Percentiles rank a stretch among this genome's conserved stretches.
Evolutionary conservation across 1,139 yeast genomes (phyloP).

Genomic region (Suhomyces anneliseae): DNA sequence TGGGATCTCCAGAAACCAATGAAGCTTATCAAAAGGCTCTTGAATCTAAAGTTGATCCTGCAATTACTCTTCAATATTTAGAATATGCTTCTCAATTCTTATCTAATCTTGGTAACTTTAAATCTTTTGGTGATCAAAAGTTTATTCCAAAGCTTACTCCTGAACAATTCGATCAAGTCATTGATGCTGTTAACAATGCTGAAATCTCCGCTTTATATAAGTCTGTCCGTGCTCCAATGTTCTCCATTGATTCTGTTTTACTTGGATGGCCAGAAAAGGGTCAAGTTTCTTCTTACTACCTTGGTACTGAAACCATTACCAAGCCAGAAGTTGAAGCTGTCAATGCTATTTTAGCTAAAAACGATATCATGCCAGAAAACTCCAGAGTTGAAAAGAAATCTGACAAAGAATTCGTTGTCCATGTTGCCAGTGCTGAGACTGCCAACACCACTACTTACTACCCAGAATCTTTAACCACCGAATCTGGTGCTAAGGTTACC

Average conservation of each 20-base stretch:
- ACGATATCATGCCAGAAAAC: constrained; percentile 79
- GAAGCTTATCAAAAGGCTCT: constrained; percentile 43
- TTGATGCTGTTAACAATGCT: constrained; percentile 41
- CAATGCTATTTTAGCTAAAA: constrained; percentile 59
- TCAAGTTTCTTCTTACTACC: constrained; percentile 73
- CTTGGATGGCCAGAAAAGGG: constrained; percentile 81
- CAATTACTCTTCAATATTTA: constrained; percentile 48
- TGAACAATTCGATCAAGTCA: constrained; percentile 49
- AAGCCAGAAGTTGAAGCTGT: constrained; percentile 64
- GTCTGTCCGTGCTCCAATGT: constrained; percentile 49
- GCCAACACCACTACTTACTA: constrained; percentile 45
- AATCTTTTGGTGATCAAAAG: constrained; percentile 86
- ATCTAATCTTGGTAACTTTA: constrained; percentile 80
- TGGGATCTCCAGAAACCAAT: constrained; percentile 45
- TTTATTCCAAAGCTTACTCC: constrained; percentile 64
- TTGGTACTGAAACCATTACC: constrained; percentile 42
- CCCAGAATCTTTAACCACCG: constrained; percentile 30
- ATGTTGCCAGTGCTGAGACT: constrained; percentile 59
- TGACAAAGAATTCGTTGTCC: constrained; percentile 48
- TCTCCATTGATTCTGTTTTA: constrained; percentile 48
- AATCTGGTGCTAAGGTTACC: constrained; percentile 36
- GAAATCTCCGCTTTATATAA: constrained; percentile 41
- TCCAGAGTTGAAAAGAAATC: constrained; percentile 62
- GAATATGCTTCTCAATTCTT: constrained; percentile 82
- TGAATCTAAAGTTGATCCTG: constrained; percentile 20